Base-by-base conservation (phyloP, 495 filamentous ascomycete genomes). In the Bacidia rubella region DNA sequence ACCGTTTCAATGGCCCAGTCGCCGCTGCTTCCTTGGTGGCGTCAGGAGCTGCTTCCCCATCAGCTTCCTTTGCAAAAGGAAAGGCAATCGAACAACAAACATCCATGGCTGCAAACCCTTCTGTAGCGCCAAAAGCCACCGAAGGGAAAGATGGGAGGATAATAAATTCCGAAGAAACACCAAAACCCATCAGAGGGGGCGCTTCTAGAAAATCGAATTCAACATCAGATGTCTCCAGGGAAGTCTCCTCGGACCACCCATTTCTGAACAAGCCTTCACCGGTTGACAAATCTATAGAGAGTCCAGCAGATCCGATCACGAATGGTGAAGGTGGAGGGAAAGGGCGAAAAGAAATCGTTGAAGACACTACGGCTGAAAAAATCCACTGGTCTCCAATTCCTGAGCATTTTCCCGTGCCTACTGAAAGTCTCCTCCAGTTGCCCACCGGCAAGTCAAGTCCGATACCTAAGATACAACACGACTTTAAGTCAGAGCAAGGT, bases 381-480 rank as follows among this genome's bases (percentile, higher is more conserved):
- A 66, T 76, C 22, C 82, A 86, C 60, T 95, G 88, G 88, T 62
- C 68, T 56, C 84, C 81, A 59, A 70, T 75, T 39, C 71, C 73
- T 5, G 85, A 93, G 60, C 75, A 81, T 60, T 94, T 82, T 66
- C 87, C 89, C 1, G 65, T 95, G 5, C 72, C 81, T 17, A 63
- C 73, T 11, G 76, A 76, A 51, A 77, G 81, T 17, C 62, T 93
- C 48, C 89, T 93, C 59, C 71, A 70, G 42, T 73, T 97, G 19
- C 92, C 92, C 11, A 81, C 79, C 20, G 83, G 79, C 24, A 71
- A 71, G 24, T 71, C 85, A 1, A 82, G 80, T 61, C 23, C 70
- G 0, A 81, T 96, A 19, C 86, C 86, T 1, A 74, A 74, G 57
- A 78, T 98, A 27, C 93, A 98, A 65, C 74, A 78, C 54, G 64